These are phyloP conservation scores for Boletus tylopilopsis DNA, from an alignment of 768 basidiomycete species.

Conservation along the genomic window DNA sequence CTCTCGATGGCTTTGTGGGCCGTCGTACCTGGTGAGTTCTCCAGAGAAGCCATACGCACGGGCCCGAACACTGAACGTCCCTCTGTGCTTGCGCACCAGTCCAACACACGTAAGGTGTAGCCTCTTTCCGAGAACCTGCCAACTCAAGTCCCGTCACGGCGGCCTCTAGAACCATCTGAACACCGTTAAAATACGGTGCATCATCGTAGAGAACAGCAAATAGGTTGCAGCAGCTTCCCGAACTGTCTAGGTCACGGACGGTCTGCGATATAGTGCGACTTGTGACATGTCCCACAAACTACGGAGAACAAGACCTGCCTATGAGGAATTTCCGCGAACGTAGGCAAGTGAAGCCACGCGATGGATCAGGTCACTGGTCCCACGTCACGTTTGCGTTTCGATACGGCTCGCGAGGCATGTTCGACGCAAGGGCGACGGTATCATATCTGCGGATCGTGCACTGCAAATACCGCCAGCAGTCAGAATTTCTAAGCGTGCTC, in stretches of 20 bases:
- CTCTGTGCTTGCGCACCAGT: slow-evolving; percentile 51
- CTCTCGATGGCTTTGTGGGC: slow-evolving; percentile 67
- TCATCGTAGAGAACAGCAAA: slow-evolving; percentile 41
- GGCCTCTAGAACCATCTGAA: slow-evolving; percentile 21
- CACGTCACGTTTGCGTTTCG: slow-evolving; percentile 66
- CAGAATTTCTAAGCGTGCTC: too few species aligned
- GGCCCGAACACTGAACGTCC: slow-evolving; percentile 51
- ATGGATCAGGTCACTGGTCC: slow-evolving; percentile 37
- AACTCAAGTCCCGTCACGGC: not conserved
- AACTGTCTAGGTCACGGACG: slow-evolving; percentile 34
- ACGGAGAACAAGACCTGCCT: slow-evolving; percentile 41
- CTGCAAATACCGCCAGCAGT: too few species aligned
- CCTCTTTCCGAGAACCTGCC: not conserved
- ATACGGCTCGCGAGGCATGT: slow-evolving; percentile 54
- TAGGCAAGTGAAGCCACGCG: slow-evolving; percentile 53
- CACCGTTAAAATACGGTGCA: slow-evolving; percentile 41
- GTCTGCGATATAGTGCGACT: too few species aligned
- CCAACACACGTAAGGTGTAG: slow-evolving; percentile 34
- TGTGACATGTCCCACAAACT: slow-evolving; percentile 38
- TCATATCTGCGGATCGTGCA: too few species aligned
- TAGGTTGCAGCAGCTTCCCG: slow-evolving; percentile 37
- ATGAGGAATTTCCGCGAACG: slow-evolving; percentile 44
- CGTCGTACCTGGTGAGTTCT: slow-evolving; percentile 59
- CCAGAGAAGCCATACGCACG: slow-evolving; percentile 50
- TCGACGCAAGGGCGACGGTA: not conserved